Conservation (phyloP, 495 filamentous ascomycete genomes). For the Trichoderma parareesei region DNA sequence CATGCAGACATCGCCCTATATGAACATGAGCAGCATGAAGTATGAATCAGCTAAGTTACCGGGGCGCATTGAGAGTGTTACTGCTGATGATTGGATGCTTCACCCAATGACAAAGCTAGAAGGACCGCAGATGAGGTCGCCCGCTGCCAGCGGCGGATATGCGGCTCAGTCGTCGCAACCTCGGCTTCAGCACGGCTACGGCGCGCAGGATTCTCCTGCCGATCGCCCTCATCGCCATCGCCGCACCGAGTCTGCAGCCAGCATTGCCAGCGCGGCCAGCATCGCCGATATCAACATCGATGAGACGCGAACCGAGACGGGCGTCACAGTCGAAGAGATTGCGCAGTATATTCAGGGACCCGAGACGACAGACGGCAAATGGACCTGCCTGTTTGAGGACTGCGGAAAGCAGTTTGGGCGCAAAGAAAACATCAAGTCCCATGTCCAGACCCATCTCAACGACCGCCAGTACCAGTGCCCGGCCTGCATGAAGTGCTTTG, state of each 20-base stretch:
- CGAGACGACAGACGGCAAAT: slow-evolving; percentile 65
- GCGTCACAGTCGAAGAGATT: slow-evolving; percentile 82
- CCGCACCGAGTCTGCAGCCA: slow-evolving; percentile 41
- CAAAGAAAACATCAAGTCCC: slow-evolving; percentile 96
- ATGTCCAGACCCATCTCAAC: slow-evolving; percentile 94
- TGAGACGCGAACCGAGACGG: slow-evolving; percentile 54
- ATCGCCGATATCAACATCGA: slow-evolving; percentile 49
- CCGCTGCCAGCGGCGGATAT: neutral
- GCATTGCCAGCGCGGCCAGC: slow-evolving; percentile 43
- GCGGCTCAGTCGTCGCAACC: slow-evolving; percentile 24
- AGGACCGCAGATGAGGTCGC: neutral
- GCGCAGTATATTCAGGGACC: slow-evolving; percentile 75
- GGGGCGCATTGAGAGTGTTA: slow-evolving; percentile 16
- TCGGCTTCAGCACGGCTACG: slow-evolving; percentile 9
- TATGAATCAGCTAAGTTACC: slow-evolving; percentile 41
- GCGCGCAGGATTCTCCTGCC: slow-evolving; percentile 4
- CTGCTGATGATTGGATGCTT: slow-evolving; percentile 8
- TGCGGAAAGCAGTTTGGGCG: slow-evolving; percentile 82
- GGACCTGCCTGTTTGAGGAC: slow-evolving; percentile 72
- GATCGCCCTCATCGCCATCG: slow-evolving; percentile 23
- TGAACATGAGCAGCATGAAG: slow-evolving; percentile 45
- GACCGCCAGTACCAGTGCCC: slow-evolving; percentile 89
- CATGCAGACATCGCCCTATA: slow-evolving; percentile 45
- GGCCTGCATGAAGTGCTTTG: slow-evolving; percentile 86
- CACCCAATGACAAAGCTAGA: slow-evolving; percentile 4